Conservation (phyloP, 768 basidiomycete species). For the Tricholoma furcatifolium region DNA sequence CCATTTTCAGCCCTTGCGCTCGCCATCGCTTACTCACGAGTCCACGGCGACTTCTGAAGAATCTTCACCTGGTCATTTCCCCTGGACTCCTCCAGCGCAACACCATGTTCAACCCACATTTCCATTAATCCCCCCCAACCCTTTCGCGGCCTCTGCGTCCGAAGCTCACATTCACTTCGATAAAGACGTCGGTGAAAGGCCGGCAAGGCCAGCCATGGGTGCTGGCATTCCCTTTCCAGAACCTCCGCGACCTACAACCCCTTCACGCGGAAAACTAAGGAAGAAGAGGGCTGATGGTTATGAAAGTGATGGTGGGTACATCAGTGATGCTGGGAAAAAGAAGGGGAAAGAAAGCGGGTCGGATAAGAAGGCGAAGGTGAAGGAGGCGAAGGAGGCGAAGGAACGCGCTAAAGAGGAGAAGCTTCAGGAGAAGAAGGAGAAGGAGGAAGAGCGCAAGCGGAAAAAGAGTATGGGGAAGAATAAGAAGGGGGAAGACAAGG, state of each 20-base stretch:
- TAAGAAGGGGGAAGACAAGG: constrained; percentile 21
- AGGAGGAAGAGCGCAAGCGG: constrained; percentile 32
- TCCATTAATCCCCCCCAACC: constrained; percentile 11
- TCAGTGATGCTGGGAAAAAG: constrained; percentile 42
- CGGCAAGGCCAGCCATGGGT: background rate
- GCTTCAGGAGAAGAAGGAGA: constrained; percentile 24
- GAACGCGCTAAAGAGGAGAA: constrained; percentile 23
- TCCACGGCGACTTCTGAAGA: constrained; percentile 35
- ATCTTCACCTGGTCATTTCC: constrained; percentile 23
- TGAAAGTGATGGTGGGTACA: constrained; percentile 52
- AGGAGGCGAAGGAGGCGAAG: constrained; percentile 22
- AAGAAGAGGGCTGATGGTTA: constrained; percentile 48
- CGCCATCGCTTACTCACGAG: constrained; percentile 32
- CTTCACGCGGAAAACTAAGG: constrained; percentile 34
- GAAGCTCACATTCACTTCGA: constrained; percentile 8
- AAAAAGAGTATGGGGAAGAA: constrained; percentile 28
- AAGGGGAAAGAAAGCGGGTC: constrained; percentile 18
- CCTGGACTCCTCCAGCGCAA: constrained; percentile 18
- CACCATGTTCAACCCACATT: constrained; percentile 10
- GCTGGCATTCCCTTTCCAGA: constrained; percentile 21
- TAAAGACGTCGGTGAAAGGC: constrained; percentile 4
- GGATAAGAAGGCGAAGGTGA: constrained; percentile 27
- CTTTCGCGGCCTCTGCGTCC: constrained; percentile 7
- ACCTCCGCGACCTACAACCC: constrained; percentile 21
- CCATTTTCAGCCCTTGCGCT: constrained; percentile 15